phyloP scores from a whole-genome alignment of 73 alveolate species.

The Diophrys sp. region DNA sequence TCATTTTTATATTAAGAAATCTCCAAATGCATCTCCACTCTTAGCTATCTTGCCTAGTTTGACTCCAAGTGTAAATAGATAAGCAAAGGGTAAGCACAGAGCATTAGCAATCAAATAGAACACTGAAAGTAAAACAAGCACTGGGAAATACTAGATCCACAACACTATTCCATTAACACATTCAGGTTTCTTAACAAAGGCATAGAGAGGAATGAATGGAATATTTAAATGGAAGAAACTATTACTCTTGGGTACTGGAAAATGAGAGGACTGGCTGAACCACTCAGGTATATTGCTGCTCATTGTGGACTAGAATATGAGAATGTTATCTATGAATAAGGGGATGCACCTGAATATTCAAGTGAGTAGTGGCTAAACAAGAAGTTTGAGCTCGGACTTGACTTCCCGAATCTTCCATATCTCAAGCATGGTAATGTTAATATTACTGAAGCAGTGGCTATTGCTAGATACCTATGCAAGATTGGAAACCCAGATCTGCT shows the following conservation, averaged over 20 bases:
- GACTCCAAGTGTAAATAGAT: not conserved
- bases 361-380: slow-evolving; percentile 54
- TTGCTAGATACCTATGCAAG: slow-evolving; percentile 16
- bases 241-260: slow-evolving; percentile 72
- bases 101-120: not conserved
- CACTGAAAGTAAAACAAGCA: not conserved
- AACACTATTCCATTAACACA: not conserved
- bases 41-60: not conserved
- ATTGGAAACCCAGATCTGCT: slow-evolving; percentile 43
- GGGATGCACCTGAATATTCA: slow-evolving; percentile 62
- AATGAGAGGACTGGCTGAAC: slow-evolving; percentile 64
- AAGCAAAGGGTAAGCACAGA: not conserved
- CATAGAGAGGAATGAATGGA: too few species aligned
- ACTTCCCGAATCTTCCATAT: slow-evolving; percentile 46
- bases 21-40: not conserved
- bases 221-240: slow-evolving; percentile 1
- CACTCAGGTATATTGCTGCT: slow-evolving; percentile 35
- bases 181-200: too few species aligned
- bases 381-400: slow-evolving; percentile 35
- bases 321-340: slow-evolving; percentile 49
- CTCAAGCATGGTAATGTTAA: slow-evolving; percentile 26
- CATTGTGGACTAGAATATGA: slow-evolving; percentile 46
- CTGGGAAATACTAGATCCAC: slow-evolving; percentile 3
- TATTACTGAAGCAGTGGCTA: slow-evolving; percentile 35
- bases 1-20: too few species aligned